These are phyloP conservation scores for Dactylellina drechsleri DNA, from an alignment of 2,329 filamentous ascomycete genomes.

Conservation along the genomic window DNA sequence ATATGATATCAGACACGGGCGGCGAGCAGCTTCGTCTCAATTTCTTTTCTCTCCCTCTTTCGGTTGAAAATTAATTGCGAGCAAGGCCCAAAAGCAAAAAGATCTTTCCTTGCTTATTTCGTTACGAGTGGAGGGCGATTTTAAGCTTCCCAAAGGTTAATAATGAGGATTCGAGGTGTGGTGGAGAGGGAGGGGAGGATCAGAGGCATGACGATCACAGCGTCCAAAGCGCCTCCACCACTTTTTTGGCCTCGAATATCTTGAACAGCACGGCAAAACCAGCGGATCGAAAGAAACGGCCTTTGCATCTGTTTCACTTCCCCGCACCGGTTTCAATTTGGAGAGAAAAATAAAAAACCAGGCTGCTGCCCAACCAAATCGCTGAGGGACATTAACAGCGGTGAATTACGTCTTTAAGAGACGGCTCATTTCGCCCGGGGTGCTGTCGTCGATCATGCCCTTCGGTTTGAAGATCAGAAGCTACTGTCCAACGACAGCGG, in stretches of 20 bases:
- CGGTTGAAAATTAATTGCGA: not conserved
- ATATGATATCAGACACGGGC: constrained; percentile 56
- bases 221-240: not conserved
- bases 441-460: constrained; percentile 45
- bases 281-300: constrained; percentile 20
- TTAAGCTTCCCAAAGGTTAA: constrained; percentile 50
- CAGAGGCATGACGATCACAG: constrained; percentile 32
- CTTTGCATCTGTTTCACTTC: constrained; percentile 18
- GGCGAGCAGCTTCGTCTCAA: constrained; percentile 21
- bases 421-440: constrained; percentile 47
- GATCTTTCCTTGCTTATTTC: constrained; percentile 4
- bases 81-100: constrained; percentile 40
- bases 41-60: no score
- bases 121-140: constrained; percentile 46
- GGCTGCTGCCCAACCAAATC: constrained; percentile 11
- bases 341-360: constrained; percentile 28
- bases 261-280: constrained; percentile 8
- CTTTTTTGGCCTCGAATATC: not conserved
- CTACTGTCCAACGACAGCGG: constrained; percentile 35
- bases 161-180: not conserved
- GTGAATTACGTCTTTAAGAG: constrained; percentile 49
- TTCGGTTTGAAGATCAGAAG: constrained; percentile 44
- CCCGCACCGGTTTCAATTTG: constrained; percentile 24
- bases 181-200: constrained; percentile 7
- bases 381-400: not conserved